Conservation (phyloP, 306 rosid species). For the Quercus berberidifolia region DNA sequence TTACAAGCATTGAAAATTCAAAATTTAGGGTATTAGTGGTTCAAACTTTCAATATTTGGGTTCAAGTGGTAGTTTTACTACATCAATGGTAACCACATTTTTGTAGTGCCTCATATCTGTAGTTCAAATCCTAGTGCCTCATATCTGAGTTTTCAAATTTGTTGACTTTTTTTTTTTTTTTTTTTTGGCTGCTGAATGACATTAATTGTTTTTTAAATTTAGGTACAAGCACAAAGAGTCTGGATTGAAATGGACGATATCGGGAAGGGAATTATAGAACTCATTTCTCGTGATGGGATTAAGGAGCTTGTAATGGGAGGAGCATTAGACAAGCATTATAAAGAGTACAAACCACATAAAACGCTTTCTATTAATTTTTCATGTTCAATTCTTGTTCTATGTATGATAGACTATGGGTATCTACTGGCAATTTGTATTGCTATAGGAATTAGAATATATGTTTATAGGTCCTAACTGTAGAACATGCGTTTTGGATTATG, state of each 20-base stretch:
- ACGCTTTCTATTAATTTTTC: neutral
- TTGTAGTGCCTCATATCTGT: too few species aligned
- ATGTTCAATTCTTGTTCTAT: neutral
- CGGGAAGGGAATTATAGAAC: neutral
- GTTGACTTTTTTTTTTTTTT: neutral
- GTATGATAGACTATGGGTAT: neutral
- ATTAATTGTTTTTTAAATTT: neutral
- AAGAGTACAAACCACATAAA: constrained; percentile 8
- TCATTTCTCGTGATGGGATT: neutral
- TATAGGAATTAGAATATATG: too few species aligned
- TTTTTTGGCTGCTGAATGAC: neutral
- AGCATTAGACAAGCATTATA: neutral
- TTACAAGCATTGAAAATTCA: too few species aligned
- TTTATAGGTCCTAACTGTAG: too few species aligned
- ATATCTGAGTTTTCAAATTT: neutral
- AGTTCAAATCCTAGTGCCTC: too few species aligned
- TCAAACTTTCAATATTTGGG: too few species aligned
- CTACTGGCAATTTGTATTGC: neutral
- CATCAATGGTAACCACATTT: too few species aligned
- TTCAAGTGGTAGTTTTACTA: too few species aligned
- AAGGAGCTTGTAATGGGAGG: neutral
- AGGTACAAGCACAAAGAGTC: neutral
- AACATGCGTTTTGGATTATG: too few species aligned
- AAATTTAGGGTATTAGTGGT: too few species aligned
- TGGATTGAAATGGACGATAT: neutral